Evolutionary conservation across 306 rosid genomes (phyloP).

Genomic region (Lathyrus sativus): DNA sequence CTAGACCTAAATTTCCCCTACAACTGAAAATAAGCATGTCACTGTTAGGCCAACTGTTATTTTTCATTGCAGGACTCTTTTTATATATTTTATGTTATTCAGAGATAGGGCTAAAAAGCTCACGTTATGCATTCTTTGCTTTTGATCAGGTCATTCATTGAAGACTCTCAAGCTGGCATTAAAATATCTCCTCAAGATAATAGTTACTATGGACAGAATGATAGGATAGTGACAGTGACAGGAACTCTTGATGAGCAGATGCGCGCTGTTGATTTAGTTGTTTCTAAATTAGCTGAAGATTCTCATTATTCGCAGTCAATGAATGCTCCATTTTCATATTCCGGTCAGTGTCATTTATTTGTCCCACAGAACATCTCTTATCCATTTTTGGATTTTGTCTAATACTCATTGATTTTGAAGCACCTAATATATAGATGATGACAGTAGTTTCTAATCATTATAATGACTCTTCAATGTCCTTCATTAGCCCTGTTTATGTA

Average conservation of each 20-base stretch:
- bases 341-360: slow-evolving; percentile 62
- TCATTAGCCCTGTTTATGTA: slow-evolving; percentile 9
- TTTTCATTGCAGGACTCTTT: slow-evolving; percentile 32
- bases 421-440: slow-evolving; percentile 20
- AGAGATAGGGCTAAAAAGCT: slow-evolving; percentile 17
- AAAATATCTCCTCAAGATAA: slow-evolving; percentile 99
- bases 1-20: slow-evolving; percentile 8
- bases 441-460: slow-evolving; percentile 16
- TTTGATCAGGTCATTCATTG: slow-evolving; percentile 86
- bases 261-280: slow-evolving; percentile 82
- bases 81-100: slow-evolving; percentile 33
- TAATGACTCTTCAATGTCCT: neutral
- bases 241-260: slow-evolving; percentile 96
- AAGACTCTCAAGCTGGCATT: slow-evolving; percentile 96
- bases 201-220: slow-evolving; percentile 85
- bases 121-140: slow-evolving; percentile 41
- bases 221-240: slow-evolving; percentile 88
- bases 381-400: slow-evolving; percentile 16
- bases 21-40: slow-evolving; percentile 12
- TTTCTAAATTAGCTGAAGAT: slow-evolving; percentile 91
- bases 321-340: slow-evolving; percentile 91
- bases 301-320: slow-evolving; percentile 88
- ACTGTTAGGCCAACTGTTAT: slow-evolving; percentile 23
- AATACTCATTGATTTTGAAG: slow-evolving; percentile 8
- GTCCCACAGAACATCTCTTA: slow-evolving; percentile 11